These are phyloP conservation scores for Sarocladium strictum DNA, from an alignment of 2,329 filamentous ascomycete species.

Conservation along the genomic window DNA sequence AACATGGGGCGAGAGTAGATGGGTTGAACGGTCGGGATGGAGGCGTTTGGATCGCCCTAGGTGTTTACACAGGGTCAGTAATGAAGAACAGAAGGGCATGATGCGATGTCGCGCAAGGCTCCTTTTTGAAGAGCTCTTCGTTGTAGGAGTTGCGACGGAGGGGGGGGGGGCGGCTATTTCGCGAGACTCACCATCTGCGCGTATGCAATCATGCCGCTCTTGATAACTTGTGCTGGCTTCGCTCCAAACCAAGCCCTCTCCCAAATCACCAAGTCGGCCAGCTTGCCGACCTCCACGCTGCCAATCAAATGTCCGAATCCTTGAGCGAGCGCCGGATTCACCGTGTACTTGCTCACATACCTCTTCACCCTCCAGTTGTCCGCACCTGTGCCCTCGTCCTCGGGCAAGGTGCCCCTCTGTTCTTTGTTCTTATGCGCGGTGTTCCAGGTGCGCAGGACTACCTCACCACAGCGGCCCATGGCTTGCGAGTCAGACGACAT, in stretches of 20 bases:
- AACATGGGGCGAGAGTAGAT: slow-evolving; percentile 84
- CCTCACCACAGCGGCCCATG: slow-evolving; percentile 94
- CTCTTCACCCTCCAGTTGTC: slow-evolving; percentile 92
- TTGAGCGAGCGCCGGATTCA: slow-evolving; percentile 88
- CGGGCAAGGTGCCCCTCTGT: slow-evolving; percentile 68
- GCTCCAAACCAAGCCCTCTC: slow-evolving; percentile 78
- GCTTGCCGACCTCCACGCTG: slow-evolving; percentile 80
- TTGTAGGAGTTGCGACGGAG: too few species aligned
- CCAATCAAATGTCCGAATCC: slow-evolving; percentile 85
- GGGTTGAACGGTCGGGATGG: slow-evolving; percentile 84
- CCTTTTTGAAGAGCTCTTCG: too few species aligned
- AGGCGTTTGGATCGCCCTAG: slow-evolving; percentile 73
- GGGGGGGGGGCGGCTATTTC: too few species aligned
- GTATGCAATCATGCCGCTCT: slow-evolving; percentile 80
- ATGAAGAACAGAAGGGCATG: neutral
- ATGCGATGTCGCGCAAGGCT: neutral
- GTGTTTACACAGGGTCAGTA: slow-evolving; percentile 8
- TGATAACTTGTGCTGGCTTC: slow-evolving; percentile 76
- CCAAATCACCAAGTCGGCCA: slow-evolving; percentile 88
- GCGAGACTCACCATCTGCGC: slow-evolving; percentile 72
- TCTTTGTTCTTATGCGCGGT: slow-evolving; percentile 95
- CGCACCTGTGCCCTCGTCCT: slow-evolving; percentile 72
- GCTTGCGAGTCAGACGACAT: slow-evolving; percentile 94
- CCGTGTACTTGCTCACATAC: slow-evolving; percentile 92
- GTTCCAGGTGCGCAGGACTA: slow-evolving; percentile 90